These are phyloP conservation scores for Pichia eremophila DNA, from an alignment of 805 yeast species.

Conservation along the genomic window DNA sequence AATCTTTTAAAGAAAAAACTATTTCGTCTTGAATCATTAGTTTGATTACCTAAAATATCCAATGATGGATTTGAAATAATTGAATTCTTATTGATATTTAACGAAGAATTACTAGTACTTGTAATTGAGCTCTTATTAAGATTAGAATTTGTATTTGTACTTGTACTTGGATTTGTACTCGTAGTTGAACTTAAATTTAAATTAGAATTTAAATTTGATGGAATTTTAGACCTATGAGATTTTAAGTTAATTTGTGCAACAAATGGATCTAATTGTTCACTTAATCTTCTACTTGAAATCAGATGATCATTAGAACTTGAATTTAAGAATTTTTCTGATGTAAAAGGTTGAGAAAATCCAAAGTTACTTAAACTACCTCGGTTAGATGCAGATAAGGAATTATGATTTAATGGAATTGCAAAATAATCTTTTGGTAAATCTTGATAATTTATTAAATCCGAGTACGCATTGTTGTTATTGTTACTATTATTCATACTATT, in stretches of 20 bases:
- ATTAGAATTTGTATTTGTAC: too few relatives aligned
- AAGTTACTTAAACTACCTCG: too few relatives aligned
- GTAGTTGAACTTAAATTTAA: neutral
- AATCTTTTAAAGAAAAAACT: constrained; percentile 23
- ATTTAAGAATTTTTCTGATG: constrained; percentile 19
- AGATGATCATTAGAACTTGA: constrained; percentile 17
- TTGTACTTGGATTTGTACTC: too few relatives aligned
- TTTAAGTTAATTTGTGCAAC: constrained; percentile 19
- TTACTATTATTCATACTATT: neutral
- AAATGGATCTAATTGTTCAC: constrained; percentile 43
- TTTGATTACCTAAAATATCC: too few relatives aligned
- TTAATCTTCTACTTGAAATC: constrained; percentile 30
- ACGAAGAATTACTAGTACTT: too few relatives aligned
- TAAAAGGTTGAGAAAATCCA: constrained; percentile 18
- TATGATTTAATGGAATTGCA: constrained; percentile 1
- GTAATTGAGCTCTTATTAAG: too few relatives aligned
- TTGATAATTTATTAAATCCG: neutral
- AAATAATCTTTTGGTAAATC: constrained; percentile 14
- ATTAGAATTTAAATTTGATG: neutral
- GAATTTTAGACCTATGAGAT: too few relatives aligned
- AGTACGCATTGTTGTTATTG: neutral
- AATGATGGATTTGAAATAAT: too few relatives aligned
- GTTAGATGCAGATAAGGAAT: too few relatives aligned
- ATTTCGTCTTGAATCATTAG: constrained; percentile 17
- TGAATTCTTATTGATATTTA: too few relatives aligned